These are phyloP conservation scores for Fusarium austroafricanum DNA, from an alignment of 2,329 filamentous ascomycete species.

Conservation along the genomic window DNA sequence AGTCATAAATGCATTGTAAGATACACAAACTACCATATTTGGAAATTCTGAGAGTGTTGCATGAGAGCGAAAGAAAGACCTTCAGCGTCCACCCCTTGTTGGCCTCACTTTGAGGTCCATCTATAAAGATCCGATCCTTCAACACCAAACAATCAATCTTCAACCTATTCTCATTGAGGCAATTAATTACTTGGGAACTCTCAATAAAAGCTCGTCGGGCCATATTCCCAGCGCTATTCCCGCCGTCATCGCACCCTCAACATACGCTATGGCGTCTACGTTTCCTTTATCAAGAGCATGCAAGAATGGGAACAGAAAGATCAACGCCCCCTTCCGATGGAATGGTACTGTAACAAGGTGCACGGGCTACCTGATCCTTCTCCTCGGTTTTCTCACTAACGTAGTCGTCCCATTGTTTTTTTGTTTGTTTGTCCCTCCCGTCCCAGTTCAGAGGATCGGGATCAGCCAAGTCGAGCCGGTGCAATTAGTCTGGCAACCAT, in stretches of 20 bases:
- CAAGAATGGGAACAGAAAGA: background rate
- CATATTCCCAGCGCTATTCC: slow-evolving; percentile 26
- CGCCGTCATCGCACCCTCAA: slow-evolving; percentile 10
- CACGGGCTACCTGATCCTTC: slow-evolving; percentile 2
- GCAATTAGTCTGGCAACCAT: slow-evolving; percentile 2
- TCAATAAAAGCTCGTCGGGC: background rate
- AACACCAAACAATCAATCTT: background rate
- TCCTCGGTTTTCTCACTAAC: background rate
- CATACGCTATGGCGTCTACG: slow-evolving; percentile 31
- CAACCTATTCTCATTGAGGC: background rate
- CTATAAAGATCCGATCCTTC: background rate
- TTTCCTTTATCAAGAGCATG: slow-evolving; percentile 30
- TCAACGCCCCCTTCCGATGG: slow-evolving; percentile 25
- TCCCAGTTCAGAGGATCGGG: slow-evolving; percentile 32
- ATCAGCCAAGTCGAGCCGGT: slow-evolving; percentile 20
- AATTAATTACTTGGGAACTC: background rate
- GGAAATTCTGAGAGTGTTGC: no score
- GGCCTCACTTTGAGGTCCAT: no score
- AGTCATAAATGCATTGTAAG: no score
- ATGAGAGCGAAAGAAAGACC: background rate
- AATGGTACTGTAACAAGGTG: slow-evolving; percentile 28
- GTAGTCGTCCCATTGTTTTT: background rate
- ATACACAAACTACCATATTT: background rate
- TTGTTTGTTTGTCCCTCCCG: background rate
- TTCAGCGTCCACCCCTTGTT: background rate